A percentile compares a stretch with the other conserved stretches of the same genome.
Evolutionary conservation across 1,284 basidiomycete genomes (phyloP).

Genomic region (Peniophora sp.): DNA sequence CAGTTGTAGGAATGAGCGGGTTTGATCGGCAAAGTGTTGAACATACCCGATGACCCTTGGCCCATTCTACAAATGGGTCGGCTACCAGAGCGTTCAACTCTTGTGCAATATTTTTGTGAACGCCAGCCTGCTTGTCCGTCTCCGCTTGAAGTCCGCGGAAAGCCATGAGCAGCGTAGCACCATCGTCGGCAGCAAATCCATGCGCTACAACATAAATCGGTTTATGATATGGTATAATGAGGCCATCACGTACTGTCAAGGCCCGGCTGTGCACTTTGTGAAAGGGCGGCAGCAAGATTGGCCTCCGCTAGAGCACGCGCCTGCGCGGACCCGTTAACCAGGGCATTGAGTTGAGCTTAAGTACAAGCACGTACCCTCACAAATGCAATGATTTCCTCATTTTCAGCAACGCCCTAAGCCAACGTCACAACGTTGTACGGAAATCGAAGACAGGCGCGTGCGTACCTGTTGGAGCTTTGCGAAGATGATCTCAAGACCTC

Average conservation of each 20-base stretch:
- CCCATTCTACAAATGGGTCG: constrained; percentile 72
- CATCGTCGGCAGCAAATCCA: constrained; percentile 72
- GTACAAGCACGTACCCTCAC: constrained; percentile 54
- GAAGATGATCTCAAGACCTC: constrained; percentile 73
- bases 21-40: neutral
- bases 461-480: constrained; percentile 69
- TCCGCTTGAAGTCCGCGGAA: constrained; percentile 75
- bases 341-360: constrained; percentile 6
- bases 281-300: constrained; percentile 49
- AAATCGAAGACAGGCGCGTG: constrained; percentile 2
- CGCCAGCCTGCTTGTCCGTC: constrained; percentile 55
- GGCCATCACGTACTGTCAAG: constrained; percentile 34
- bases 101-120: constrained; percentile 56
- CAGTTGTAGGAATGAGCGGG: neutral
- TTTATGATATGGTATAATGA: neutral
- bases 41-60: constrained; percentile 53
- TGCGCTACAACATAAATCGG: constrained; percentile 28
- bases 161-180: constrained; percentile 68
- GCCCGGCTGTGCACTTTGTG: constrained; percentile 42
- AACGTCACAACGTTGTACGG: neutral
- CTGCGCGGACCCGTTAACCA: constrained; percentile 25
- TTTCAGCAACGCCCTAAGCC: constrained; percentile 64
- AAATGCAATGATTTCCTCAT: constrained; percentile 75
- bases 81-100: constrained; percentile 63
- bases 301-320: constrained; percentile 59